Conservation (phyloP, 2,329 filamentous ascomycete genomes). For the Xylariaceae sp. region DNA sequence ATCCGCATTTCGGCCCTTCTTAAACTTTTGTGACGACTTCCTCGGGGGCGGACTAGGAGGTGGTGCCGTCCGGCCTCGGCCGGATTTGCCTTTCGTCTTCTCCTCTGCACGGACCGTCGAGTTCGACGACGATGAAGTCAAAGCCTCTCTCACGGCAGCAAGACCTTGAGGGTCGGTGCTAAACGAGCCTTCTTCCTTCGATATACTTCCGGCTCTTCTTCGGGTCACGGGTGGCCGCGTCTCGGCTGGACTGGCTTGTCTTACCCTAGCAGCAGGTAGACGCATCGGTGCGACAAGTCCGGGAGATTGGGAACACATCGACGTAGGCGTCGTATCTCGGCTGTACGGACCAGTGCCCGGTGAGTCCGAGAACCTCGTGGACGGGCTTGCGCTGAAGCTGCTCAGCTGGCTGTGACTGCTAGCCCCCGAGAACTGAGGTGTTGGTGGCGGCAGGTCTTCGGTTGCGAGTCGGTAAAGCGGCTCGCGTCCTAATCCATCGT, state of each 20-base stretch:
- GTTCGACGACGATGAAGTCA: conserved; percentile 66
- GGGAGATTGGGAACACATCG: conserved; percentile 70
- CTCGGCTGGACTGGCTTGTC: conserved; percentile 50
- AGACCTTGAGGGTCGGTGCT: conserved; percentile 51
- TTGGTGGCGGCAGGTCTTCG: conserved; percentile 61
- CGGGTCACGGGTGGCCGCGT: conserved; percentile 57
- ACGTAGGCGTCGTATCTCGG: conserved; percentile 72
- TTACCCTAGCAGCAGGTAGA: conserved; percentile 41
- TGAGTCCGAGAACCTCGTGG: conserved; percentile 70
- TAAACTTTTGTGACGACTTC: conserved; percentile 55
- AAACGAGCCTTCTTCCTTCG: conserved; percentile 43
- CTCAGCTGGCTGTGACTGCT: conserved; percentile 48
- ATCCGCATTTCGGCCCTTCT: conserved; percentile 33
- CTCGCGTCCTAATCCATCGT: conserved; percentile 36
- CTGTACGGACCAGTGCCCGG: conserved; percentile 65
- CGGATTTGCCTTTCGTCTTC: conserved; percentile 40
- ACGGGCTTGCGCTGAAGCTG: conserved; percentile 64
- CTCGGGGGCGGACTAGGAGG: conserved; percentile 58
- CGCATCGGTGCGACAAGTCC: conserved; percentile 47
- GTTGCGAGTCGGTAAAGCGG: conserved; percentile 54
- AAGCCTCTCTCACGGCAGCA: conserved; percentile 61
- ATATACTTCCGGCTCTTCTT: conserved; percentile 50
- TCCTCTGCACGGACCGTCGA: conserved; percentile 58
- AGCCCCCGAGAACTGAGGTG: conserved; percentile 57
- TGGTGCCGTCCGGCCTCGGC: conserved; percentile 40